Evolutionary conservation across 768 basidiomycete genomes (phyloP).

Genomic region (Lentinula detonsa): DNA sequence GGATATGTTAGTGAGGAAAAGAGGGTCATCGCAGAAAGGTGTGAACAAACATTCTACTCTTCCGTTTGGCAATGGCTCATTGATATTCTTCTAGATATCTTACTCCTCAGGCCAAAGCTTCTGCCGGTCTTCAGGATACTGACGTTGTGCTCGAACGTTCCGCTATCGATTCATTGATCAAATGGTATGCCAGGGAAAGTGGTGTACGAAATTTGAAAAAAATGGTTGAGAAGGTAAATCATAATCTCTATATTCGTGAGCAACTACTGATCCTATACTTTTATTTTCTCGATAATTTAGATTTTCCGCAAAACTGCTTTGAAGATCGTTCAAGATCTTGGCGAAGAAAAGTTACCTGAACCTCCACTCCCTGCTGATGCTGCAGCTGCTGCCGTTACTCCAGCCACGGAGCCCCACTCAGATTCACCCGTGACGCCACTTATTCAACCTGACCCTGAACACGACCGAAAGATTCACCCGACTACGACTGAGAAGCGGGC

Average conservation of each 20-base stretch:
- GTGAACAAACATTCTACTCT: background rate
- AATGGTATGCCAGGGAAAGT: slow-evolving; percentile 96
- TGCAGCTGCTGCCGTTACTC: slow-evolving; percentile 6
- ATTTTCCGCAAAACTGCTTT: slow-evolving; percentile 96
- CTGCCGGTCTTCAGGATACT: slow-evolving; percentile 78
- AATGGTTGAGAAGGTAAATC: slow-evolving; percentile 88
- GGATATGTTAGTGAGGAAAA: slow-evolving; percentile 96
- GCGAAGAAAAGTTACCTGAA: slow-evolving; percentile 82
- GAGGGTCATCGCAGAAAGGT: slow-evolving; percentile 71
- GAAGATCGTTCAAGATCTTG: slow-evolving; percentile 85
- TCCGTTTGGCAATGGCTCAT: background rate
- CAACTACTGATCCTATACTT: background rate
- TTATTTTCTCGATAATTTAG: slow-evolving; percentile 28
- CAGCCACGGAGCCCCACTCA: slow-evolving; percentile 11
- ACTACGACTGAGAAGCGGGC: slow-evolving; percentile 77
- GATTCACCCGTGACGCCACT: slow-evolving; percentile 15
- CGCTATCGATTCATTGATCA: slow-evolving; percentile 84
- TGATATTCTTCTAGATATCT: slow-evolving; percentile 44
- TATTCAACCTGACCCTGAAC: slow-evolving; percentile 13
- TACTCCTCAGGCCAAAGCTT: slow-evolving; percentile 89
- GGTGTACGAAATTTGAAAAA: slow-evolving; percentile 97
- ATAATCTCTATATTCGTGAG: background rate
- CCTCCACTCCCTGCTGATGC: slow-evolving; percentile 27
- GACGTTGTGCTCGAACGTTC: slow-evolving; percentile 74
- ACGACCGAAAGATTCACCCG: slow-evolving; percentile 30